A percentile compares a stretch with the other conserved stretches of the same genome.
These are phyloP conservation scores for Diversispora epigaea DNA, from an alignment of 192 early-diverging fungal species.

Conservation along the genomic window DNA sequence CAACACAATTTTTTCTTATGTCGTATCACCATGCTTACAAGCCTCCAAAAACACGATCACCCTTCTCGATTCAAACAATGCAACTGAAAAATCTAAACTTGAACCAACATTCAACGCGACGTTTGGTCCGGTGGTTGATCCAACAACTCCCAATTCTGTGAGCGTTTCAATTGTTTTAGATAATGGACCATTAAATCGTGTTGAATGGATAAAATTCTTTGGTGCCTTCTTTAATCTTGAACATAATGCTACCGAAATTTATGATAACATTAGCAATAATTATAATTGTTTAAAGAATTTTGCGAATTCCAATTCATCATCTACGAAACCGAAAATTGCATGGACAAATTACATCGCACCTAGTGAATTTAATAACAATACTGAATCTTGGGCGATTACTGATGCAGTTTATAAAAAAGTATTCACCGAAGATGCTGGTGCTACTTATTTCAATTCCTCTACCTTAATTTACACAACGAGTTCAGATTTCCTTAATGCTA, in stretches of 20 bases:
- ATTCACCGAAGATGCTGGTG: conserved; percentile 68
- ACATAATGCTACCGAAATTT: conserved; percentile 47
- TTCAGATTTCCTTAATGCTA: conserved; percentile 51
- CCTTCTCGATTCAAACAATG: conserved; percentile 41
- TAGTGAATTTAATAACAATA: conserved; percentile 65
- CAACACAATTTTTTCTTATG: conserved; percentile 28
- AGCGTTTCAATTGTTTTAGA: conserved; percentile 48
- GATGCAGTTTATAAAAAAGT: conserved; percentile 58
- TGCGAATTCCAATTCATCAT: conserved; percentile 21
- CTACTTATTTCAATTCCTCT: conserved; percentile 50
- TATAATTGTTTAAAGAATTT: conserved; percentile 55
- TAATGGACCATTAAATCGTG: conserved; percentile 51
- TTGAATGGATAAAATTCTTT: conserved; percentile 62
- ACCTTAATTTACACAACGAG: conserved; percentile 40
- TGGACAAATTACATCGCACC: conserved; percentile 64
- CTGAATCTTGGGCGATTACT: conserved; percentile 60
- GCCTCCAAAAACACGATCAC: conserved; percentile 31
- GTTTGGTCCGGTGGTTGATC: conserved; percentile 47
- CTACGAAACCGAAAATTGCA: conserved; percentile 54
- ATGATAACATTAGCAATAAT: conserved; percentile 52
- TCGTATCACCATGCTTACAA: conserved; percentile 56
- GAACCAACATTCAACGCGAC: conserved; percentile 49
- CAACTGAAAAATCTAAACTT: conserved; percentile 48
- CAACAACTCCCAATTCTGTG: conserved; percentile 49
- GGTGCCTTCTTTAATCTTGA: conserved; percentile 68